Percentiles rank a stretch among this genome's conserved stretches.
These are phyloP conservation scores for Monilinia fructigena DNA, from an alignment of 2,329 filamentous ascomycete species.

Conservation along the genomic window DNA sequence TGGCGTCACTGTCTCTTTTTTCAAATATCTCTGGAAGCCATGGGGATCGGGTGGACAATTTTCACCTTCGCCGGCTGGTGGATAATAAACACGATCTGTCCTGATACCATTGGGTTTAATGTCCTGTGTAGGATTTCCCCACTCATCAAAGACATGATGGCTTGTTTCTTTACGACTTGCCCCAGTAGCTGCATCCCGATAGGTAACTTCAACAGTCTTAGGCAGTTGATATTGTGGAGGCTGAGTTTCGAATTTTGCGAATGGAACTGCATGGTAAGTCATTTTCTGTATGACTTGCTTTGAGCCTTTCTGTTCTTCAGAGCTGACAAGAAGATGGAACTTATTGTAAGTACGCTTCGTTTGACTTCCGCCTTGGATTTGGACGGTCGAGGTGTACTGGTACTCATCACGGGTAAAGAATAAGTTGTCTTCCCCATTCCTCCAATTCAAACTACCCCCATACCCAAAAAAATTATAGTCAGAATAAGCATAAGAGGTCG, in stretches of 20 bases:
- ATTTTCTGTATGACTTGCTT: slow-evolving; percentile 16
- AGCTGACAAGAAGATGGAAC: slow-evolving; percentile 19
- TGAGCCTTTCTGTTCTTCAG: slow-evolving; percentile 15
- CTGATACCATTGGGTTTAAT: slow-evolving; percentile 9
- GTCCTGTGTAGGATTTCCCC: slow-evolving; percentile 15
- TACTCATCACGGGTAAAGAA: slow-evolving; percentile 14
- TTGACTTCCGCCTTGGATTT: slow-evolving; percentile 5
- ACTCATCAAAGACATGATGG: slow-evolving; percentile 16
- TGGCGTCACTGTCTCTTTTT: slow-evolving; percentile 15
- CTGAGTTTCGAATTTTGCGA: slow-evolving; percentile 4
- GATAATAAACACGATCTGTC: slow-evolving; percentile 16
- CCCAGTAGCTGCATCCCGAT: slow-evolving; percentile 7
- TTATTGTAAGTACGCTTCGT: slow-evolving; percentile 22
- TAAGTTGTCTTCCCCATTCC: slow-evolving; percentile 13
- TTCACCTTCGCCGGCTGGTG: slow-evolving; percentile 2
- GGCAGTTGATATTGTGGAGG: slow-evolving; percentile 19
- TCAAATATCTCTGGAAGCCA: slow-evolving; percentile 17
- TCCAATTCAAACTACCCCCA: background rate
- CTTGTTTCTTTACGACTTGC: slow-evolving; percentile 7
- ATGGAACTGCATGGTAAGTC: slow-evolving; percentile 19
- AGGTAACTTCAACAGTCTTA: slow-evolving; percentile 11
- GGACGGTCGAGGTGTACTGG: slow-evolving; percentile 12
- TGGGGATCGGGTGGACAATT: slow-evolving; percentile 17
- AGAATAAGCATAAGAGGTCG: slow-evolving; percentile 11
- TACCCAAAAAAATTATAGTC: slow-evolving; percentile 16